Evolutionary conservation across 78 protist genomes (phyloP).

Genomic region (Blattamonas nauphoetae): DNA sequence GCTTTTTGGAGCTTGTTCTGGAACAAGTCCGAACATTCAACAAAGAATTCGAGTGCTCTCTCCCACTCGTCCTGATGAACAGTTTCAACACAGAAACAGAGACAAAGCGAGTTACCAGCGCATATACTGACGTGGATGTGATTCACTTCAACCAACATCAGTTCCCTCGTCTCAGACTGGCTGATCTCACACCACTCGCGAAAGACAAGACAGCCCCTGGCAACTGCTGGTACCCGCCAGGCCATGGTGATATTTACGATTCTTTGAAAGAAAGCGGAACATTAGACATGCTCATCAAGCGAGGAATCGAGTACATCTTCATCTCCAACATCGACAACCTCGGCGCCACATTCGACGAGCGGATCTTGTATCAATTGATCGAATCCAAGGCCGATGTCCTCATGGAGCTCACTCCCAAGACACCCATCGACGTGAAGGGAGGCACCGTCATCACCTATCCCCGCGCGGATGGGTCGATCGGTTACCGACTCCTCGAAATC

Average conservation of each 20-base stretch:
- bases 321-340: conserved; percentile 93
- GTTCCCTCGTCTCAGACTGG: conserved; percentile 73
- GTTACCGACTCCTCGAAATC: conserved; percentile 33
- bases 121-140: conserved; percentile 48
- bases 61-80: conserved; percentile 91
- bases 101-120: conserved; percentile 46
- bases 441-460: conserved; percentile 82
- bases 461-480: conserved; percentile 4
- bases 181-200: conserved; percentile 49
- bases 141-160: conserved; percentile 55
- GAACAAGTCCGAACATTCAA: conserved; percentile 55
- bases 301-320: conserved; percentile 78
- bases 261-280: conserved; percentile 49
- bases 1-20: conserved; percentile 82
- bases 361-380: conserved; percentile 35
- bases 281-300: conserved; percentile 43
- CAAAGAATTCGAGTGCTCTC: neutral
- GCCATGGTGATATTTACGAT: conserved; percentile 83
- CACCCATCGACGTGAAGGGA: conserved; percentile 92
- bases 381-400: conserved; percentile 9
- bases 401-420: conserved; percentile 86
- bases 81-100: conserved; percentile 85
- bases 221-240: conserved; percentile 82
- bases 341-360: conserved; percentile 86
- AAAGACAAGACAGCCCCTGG: neutral